These are phyloP conservation scores for Cladosporium sp. DNA, from an alignment of 2,329 filamentous ascomycete genomes.

Conservation along the genomic window DNA sequence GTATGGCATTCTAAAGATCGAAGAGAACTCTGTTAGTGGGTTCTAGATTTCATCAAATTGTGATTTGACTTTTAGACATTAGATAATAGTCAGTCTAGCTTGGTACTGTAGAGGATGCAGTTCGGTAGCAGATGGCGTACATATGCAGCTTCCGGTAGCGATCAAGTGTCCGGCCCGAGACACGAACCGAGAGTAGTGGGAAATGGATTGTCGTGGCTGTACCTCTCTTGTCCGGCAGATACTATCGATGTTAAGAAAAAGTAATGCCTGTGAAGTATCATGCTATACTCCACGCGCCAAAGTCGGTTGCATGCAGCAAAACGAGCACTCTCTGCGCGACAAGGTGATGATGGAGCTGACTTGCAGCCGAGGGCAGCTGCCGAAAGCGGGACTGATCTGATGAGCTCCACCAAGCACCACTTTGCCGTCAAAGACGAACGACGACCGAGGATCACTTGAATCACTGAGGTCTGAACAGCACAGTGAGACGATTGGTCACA, in stretches of 20 bases:
- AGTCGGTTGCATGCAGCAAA: not conserved
- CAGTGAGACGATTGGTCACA: not conserved
- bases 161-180: not conserved
- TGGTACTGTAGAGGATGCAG: not conserved
- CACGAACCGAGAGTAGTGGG: not conserved
- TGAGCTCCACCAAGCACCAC: not conserved
- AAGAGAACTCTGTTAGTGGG: not conserved
- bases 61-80: not conserved
- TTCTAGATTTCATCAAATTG: not conserved
- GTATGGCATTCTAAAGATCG: not conserved
- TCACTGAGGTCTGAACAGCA: not conserved
- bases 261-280: not conserved
- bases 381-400: conserved; percentile 5
- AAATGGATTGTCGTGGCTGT: not conserved
- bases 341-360: not conserved
- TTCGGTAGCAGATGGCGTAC: not conserved
- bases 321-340: not conserved
- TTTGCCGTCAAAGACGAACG: not conserved
- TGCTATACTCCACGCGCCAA: not conserved
- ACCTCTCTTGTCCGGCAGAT: not conserved
- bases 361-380: not conserved
- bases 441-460: not conserved
- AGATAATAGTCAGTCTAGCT: not conserved
- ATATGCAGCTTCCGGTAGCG: not conserved
- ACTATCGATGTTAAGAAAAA: not conserved